These are phyloP conservation scores for Lentinula raphanica DNA, from an alignment of 768 basidiomycete genomes.

Conservation along the genomic window DNA sequence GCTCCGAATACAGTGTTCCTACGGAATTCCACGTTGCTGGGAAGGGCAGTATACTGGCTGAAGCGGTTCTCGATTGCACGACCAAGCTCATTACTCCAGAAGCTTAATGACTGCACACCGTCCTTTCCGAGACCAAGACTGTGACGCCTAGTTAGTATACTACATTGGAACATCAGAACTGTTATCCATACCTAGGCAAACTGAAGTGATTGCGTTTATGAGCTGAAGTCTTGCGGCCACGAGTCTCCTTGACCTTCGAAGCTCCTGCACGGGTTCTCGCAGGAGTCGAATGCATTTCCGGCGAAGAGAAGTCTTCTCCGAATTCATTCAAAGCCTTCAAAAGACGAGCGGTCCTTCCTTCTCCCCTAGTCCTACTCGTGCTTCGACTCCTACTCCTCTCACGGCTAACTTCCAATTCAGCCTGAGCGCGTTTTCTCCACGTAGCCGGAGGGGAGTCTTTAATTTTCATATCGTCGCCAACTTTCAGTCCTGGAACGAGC, in stretches of 20 bases:
- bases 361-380: slow-evolving; percentile 16
- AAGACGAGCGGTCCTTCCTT: slow-evolving; percentile 33
- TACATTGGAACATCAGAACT: background rate
- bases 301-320: slow-evolving; percentile 48
- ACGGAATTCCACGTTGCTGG: slow-evolving; percentile 36
- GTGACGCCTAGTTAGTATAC: slow-evolving; percentile 5
- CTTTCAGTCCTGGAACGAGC: slow-evolving; percentile 59
- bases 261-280: slow-evolving; percentile 28
- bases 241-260: slow-evolving; percentile 13
- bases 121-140: slow-evolving; percentile 64
- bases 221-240: slow-evolving; percentile 39
- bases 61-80: slow-evolving; percentile 40
- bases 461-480: slow-evolving; percentile 53
- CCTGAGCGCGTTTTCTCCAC: slow-evolving; percentile 18
- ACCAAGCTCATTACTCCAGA: slow-evolving; percentile 52
- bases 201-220: slow-evolving; percentile 64
- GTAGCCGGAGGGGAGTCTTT: slow-evolving; percentile 39
- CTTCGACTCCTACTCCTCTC: slow-evolving; percentile 1
- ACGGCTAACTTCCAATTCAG: background rate
- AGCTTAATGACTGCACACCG: slow-evolving; percentile 43
- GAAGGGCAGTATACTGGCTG: slow-evolving; percentile 33
- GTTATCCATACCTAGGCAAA: slow-evolving; percentile 55
- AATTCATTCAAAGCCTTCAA: slow-evolving; percentile 36
- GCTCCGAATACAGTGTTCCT: slow-evolving; percentile 46
- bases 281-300: slow-evolving; percentile 61